Conservation (phyloP, 1,284 basidiomycete genomes). For the Malassezia yamatoensis region DNA sequence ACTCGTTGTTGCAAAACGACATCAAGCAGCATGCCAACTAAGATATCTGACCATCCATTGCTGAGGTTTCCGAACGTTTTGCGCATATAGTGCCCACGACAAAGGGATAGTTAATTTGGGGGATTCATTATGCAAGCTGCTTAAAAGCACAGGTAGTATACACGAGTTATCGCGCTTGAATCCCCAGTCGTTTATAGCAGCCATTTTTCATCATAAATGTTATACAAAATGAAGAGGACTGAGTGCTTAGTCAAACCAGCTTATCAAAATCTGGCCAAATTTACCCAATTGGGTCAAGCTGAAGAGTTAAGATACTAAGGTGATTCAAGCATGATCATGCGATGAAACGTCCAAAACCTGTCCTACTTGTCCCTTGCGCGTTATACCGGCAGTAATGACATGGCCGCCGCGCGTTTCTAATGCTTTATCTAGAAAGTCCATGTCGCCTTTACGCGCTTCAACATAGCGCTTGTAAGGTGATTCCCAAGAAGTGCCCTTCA, state of each 20-base stretch:
- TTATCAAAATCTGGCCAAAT: background rate
- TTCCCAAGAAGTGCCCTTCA: conserved; percentile 5
- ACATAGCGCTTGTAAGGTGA: background rate
- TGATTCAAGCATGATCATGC: no score
- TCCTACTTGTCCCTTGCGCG: background rate
- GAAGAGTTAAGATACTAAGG: background rate
- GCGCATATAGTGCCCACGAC: no score
- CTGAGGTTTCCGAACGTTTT: no score
- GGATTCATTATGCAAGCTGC: no score
- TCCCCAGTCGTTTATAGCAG: background rate
- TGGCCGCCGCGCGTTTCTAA: conserved; percentile 6
- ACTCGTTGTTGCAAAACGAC: background rate
- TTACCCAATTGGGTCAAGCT: no score
- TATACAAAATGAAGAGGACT: no score
- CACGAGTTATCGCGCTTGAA: background rate
- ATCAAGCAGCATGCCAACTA: background rate
- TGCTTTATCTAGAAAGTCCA: background rate
- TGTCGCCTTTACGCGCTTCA: background rate
- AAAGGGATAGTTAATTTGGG: no score
- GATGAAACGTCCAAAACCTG: background rate
- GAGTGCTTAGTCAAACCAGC: background rate
- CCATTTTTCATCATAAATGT: background rate
- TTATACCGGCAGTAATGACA: conserved; percentile 1
- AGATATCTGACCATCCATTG: no score
- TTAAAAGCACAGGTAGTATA: no score